Evolutionary conservation across 306 rosid species (phyloP), one percentile per base, ranked within the genome.

Genomic region (Cicer bijugum): DNA sequence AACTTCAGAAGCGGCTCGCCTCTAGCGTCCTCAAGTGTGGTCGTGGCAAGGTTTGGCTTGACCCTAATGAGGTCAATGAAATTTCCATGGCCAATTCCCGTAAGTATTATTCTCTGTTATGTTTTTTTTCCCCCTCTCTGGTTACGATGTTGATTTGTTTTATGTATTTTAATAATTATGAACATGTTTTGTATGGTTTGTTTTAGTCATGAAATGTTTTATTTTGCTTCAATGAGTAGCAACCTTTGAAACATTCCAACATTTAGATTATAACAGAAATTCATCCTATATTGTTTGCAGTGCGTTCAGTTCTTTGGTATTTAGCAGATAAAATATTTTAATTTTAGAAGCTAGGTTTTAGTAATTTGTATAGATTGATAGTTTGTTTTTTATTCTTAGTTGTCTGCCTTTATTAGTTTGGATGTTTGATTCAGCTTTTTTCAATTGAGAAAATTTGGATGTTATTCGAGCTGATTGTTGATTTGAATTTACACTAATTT

Each of bases 11-110:
- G 90, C 86, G 98, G 75, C 97, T 93, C 11, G 82, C 97, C 72
- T 84, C 98, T 0, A 93, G 97, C 72, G 98, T 93, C 5, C 98
- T 91, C 78, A 91, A 93, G 87, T 91, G 98, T 28, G 98, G 98
- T 0, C 78, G 84, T 12, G 97, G 97, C 74, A 93, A 93, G 86
- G 96, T 93, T 44, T 93, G 98, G 98, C 92, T 93, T 19, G 98
- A 93, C 76, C 98, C 98, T 6, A 93, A 93, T 77, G 98, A 93
- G 78, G 84, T 72, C 83, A 93, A 85, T 64, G 98, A 93, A 80
- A 93, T 91, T 85, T 93, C 97, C 84, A 91, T 91, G 97, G 98
- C 97, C 57, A 93, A 93, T 78, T 93, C 98, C 68, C 98, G 97
- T 93, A 84, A 11, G 40, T 17, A 8, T 86, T 9, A 45, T 57